Base-by-base conservation (phyloP, 306 rosid genomes). In the Casuarina glauca region DNA sequence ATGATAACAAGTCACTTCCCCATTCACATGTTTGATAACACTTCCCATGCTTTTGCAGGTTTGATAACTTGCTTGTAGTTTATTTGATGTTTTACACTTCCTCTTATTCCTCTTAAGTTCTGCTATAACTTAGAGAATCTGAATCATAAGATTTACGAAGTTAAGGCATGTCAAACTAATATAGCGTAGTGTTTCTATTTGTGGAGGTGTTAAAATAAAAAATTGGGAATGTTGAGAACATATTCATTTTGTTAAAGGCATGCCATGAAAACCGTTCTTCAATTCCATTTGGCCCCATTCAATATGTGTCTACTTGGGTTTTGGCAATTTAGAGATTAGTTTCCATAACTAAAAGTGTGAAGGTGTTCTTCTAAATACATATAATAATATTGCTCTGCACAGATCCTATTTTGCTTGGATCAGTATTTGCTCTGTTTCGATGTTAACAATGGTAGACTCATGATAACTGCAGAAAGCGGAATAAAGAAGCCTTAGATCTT, bases 1-100 rank as follows among this genome's bases (percentile, higher is more conserved):
- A 95, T 92, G 98, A 95, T 95, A 82, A 95, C 91, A 89, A 52
- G 93, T 75, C 99, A 95, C 81, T 95, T 95, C 83, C 99, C 99
- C 99, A 92, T 86, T 95, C 99, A 71, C 99, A 95, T 97, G 97
- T 95, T 78, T 46, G n/a, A 62, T 41, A 55, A 67, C 52, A 19
- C 19, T 20, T 69, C 48, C 76, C 51, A 9, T 46, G 13, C 51
- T 20, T 20, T 46, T 1, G 50, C 50, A 46, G 50, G 50, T 9
- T 46, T 46, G 10, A 46, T 46, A 20, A 70, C 71, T 49, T 60
- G 52, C 68, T 0, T 78, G 45, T 78, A 10, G 58, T 53, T n/a
- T 69, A 60, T 48, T 36, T 46, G 5, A 10, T 19, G 35, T 70
- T 72, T 69, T 64, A 53, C 70, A 68, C 49, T 54, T 67, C 74